These are phyloP conservation scores for Fusarium clavum DNA, from an alignment of 2,329 filamentous ascomycete genomes.

Conservation along the genomic window DNA sequence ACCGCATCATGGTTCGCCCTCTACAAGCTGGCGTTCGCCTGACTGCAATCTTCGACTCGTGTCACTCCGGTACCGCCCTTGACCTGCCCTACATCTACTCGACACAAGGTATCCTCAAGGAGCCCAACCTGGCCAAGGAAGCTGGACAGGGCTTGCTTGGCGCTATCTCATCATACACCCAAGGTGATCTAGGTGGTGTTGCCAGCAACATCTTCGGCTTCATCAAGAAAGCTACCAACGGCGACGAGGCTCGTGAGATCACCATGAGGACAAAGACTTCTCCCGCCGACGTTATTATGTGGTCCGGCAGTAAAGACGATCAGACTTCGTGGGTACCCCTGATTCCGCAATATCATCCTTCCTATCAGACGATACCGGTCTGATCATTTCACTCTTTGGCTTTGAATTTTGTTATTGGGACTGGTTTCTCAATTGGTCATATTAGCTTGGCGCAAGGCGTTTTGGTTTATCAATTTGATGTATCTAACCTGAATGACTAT, in stretches of 20 bases:
- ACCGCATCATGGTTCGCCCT: slow-evolving; percentile 75
- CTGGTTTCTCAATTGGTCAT: slow-evolving; percentile 13
- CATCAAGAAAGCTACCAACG: slow-evolving; percentile 88
- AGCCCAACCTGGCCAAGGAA: slow-evolving; percentile 75
- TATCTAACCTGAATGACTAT: slow-evolving; percentile 40
- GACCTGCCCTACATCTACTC: slow-evolving; percentile 77
- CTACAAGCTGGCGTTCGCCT: slow-evolving; percentile 67
- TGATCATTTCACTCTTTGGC: slow-evolving; percentile 23
- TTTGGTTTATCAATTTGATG: slow-evolving; percentile 25
- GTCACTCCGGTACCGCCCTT: slow-evolving; percentile 74
- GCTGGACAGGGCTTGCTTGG: slow-evolving; percentile 72
- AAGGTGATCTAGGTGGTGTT: slow-evolving; percentile 85
- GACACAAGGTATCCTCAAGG: slow-evolving; percentile 75
- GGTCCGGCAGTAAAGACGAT: slow-evolving; percentile 95
- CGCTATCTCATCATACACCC: slow-evolving; percentile 68
- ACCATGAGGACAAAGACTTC: slow-evolving; percentile 90
- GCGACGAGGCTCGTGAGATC: slow-evolving; percentile 83
- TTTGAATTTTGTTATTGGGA: slow-evolving; percentile 20
- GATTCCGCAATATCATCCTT: slow-evolving; percentile 40
- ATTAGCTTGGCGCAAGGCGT: slow-evolving; percentile 38
- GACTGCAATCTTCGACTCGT: slow-evolving; percentile 74
- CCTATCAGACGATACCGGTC: slow-evolving; percentile 26
- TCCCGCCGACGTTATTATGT: slow-evolving; percentile 96
- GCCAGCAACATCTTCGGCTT: slow-evolving; percentile 83
- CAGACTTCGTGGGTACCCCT: slow-evolving; percentile 83